Evolutionary conservation across 352 stramenopile genomes (phyloP).

Genomic region (Globisporangium emineosum): DNA sequence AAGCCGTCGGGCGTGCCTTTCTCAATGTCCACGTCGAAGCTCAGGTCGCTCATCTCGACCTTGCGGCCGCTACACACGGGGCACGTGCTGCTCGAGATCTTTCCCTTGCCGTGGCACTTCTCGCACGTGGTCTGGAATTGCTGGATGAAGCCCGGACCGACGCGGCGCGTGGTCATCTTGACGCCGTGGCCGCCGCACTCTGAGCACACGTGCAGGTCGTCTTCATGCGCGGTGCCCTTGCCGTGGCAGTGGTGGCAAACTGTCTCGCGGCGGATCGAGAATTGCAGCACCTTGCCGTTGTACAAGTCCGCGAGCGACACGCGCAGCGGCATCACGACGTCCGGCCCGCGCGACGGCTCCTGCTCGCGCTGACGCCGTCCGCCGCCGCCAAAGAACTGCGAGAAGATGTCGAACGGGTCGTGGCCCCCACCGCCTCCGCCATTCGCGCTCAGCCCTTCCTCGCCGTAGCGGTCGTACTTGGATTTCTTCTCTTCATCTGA

Average conservation of each 20-base stretch:
- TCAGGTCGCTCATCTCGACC: constrained; percentile 91
- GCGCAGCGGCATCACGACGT: constrained; percentile 86
- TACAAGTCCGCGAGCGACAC: constrained; percentile 97
- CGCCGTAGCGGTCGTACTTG: constrained; percentile 91
- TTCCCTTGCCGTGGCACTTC: constrained; percentile 92
- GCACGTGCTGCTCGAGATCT: constrained; percentile 91
- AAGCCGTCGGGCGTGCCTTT: constrained; percentile 93
- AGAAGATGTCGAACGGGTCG: constrained; percentile 81
- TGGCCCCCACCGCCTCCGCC: constrained; percentile 49
- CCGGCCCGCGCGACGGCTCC: constrained; percentile 59
- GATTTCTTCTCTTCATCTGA: constrained; percentile 87
- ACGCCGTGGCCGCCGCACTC: constrained; percentile 94
- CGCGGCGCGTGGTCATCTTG: constrained; percentile 77
- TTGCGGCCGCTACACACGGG: constrained; percentile 83
- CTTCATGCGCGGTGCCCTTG: constrained; percentile 85
- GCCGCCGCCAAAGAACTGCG: constrained; percentile 68
- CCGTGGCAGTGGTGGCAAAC: constrained; percentile 94
- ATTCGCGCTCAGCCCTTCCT: constrained; percentile 73
- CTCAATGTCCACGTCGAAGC: constrained; percentile 95
- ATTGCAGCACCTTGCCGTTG: constrained; percentile 93
- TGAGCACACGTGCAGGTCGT: constrained; percentile 87
- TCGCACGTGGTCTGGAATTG: constrained; percentile 86
- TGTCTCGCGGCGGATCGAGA: constrained; percentile 91
- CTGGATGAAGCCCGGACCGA: constrained; percentile 81
- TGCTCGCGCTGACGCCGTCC: constrained; percentile 35